These are phyloP conservation scores for Xylariaceae sp. DNA, from an alignment of 2,329 filamentous ascomycete genomes.

Conservation along the genomic window DNA sequence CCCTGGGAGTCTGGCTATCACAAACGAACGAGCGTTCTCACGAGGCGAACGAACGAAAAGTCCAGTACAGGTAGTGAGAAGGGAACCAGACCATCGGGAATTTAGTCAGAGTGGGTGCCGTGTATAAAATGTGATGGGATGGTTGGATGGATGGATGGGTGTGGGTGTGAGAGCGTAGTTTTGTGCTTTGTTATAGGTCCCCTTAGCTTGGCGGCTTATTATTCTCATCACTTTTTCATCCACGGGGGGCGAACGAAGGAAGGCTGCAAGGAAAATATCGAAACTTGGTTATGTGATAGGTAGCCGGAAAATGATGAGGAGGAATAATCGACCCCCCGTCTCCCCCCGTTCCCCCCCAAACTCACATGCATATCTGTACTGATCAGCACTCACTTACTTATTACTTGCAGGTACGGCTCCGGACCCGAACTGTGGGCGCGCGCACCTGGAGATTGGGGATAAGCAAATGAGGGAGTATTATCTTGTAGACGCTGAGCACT, in stretches of 20 bases:
- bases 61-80: constrained; percentile 12
- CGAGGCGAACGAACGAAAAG: neutral
- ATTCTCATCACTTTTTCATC: neutral
- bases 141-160: neutral
- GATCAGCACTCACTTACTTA: constrained; percentile 17
- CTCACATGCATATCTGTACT: constrained; percentile 21
- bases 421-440: constrained; percentile 7
- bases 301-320: neutral
- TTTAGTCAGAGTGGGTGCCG: neutral
- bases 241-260: neutral
- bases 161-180: neutral
- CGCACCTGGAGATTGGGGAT: neutral
- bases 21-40: neutral
- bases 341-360: neutral
- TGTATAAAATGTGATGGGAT: neutral
- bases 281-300: neutral
- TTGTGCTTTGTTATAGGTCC: neutral
- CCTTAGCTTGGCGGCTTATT: constrained; percentile 4
- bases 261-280: neutral
- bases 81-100: constrained; percentile 16
- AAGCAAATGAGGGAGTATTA: neutral
- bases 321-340: neutral
- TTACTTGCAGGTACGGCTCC: constrained; percentile 15
- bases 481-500: neutral
- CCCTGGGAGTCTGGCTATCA: constrained; percentile 1